A percentile compares a stretch with the other conserved stretches of the same genome.
Conservation (phyloP, 257 asterid species). For the Capsicum baccatum region DNA sequence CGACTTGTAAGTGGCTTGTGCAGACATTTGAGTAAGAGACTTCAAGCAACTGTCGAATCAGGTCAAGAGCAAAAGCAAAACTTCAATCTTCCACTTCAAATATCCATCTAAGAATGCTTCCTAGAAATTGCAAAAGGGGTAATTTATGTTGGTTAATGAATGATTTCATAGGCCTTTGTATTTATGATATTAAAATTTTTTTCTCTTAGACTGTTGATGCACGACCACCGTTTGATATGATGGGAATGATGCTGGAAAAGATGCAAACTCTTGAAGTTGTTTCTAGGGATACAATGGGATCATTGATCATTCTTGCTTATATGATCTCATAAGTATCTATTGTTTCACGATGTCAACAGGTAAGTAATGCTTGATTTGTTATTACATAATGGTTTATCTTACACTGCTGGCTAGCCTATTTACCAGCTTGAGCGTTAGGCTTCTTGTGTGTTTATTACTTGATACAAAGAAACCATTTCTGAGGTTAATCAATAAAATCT, state of each 20-base stretch:
- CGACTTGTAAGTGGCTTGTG: constrained; percentile 93
- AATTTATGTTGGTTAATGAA: constrained; percentile 36
- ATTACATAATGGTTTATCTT: constrained; percentile 16
- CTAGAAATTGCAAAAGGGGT: constrained; percentile 97
- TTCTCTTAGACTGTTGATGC: constrained; percentile 71
- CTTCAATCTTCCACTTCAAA: constrained; percentile 66
- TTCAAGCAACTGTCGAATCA: constrained; percentile 81
- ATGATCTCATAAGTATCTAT: constrained; percentile 74
- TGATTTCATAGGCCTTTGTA: constrained; percentile 18
- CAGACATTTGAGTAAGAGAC: constrained; percentile 88
- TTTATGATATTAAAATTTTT: not conserved
- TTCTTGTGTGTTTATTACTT: not conserved
- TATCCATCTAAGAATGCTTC: constrained; percentile 78
- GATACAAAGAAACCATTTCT: not conserved
- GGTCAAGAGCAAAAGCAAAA: constrained; percentile 67
- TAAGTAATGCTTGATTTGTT: constrained; percentile 34
- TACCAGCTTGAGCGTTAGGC: not conserved
- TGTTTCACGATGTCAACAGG: constrained; percentile 78
- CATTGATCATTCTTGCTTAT: constrained; percentile 84
- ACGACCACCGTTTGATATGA: constrained; percentile 85
- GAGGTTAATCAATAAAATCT: constrained; percentile 3
- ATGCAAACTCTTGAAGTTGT: constrained; percentile 74
- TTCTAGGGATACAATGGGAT: constrained; percentile 84
- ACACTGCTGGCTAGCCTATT: not conserved
- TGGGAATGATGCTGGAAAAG: constrained; percentile 89